phyloP scores from a whole-genome alignment of 75 land plant species.

The Cryptomeria japonica region DNA sequence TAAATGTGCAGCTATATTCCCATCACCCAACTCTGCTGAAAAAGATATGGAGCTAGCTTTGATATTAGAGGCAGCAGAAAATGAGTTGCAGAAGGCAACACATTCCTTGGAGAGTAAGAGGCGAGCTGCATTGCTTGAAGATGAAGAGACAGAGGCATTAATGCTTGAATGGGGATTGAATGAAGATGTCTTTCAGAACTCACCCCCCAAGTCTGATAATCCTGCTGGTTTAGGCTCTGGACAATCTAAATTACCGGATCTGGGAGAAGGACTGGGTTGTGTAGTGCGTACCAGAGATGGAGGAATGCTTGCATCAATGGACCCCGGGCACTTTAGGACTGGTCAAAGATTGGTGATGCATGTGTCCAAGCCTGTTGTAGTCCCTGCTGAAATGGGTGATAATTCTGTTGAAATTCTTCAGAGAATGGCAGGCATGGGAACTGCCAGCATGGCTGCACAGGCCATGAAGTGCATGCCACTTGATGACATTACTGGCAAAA shows the following conservation, averaged over 20 bases:
- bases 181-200: constrained; percentile 62
- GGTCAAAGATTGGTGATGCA: constrained; percentile 71
- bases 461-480: constrained; percentile 49
- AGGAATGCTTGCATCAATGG: constrained; percentile 76
- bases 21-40: not conserved
- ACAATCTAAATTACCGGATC: constrained; percentile 37
- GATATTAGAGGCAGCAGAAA: constrained; percentile 46
- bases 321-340: constrained; percentile 47
- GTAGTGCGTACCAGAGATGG: constrained; percentile 82
- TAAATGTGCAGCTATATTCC: not conserved
- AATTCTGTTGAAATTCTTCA: constrained; percentile 73
- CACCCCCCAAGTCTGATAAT: constrained; percentile 35
- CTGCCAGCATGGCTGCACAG: constrained; percentile 53
- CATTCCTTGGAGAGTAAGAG: constrained; percentile 37
- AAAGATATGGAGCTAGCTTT: constrained; percentile 50
- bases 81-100: constrained; percentile 48
- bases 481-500: constrained; percentile 83
- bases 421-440: constrained; percentile 66
- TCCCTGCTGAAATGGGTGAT: constrained; percentile 35
- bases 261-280: constrained; percentile 74
- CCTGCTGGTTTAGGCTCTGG: not conserved
- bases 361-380: constrained; percentile 68
- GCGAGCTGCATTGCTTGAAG: constrained; percentile 77
- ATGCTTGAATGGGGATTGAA: constrained; percentile 91
- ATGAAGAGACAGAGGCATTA: constrained; percentile 77